Base-by-base conservation (phyloP, 768 basidiomycete species). In the Sporobolomyces phaffii region DNA sequence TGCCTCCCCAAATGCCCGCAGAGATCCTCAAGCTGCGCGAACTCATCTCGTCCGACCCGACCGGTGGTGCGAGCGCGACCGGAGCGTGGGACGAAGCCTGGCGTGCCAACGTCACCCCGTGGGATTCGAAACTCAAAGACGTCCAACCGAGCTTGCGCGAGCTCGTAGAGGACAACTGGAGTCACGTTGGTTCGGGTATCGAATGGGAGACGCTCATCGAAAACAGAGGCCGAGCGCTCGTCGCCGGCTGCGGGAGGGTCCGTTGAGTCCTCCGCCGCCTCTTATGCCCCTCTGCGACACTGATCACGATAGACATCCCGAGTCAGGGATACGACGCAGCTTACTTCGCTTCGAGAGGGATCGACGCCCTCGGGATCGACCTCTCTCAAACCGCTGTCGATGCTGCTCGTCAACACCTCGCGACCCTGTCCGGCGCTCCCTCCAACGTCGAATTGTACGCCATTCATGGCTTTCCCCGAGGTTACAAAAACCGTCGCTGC, bases 211-310 rank as follows among this genome's bases (percentile, higher is more conserved):
- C 0, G 78, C 83, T 48, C 83, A 26, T n/a, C 22, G 49, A 67
- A 4, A 81, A 80, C 5, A 69, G 80, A 47, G 81, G 80, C 5
- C 68, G 80, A 47, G 56, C 82, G 7, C 75, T 85, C 2, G 80
- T 85, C 15, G 83, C 83, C 0, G 85, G 85, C 0, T 87, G 86
- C 73, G 87, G 87, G 17, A 79, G 76, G 56, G 80, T n/a, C n/a
- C n/a, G n/a, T n/a, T 81, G 64, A 38, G 65, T 33, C 73, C 31
- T 36, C 62, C 7, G n/a, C 33, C 14, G 18, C 65, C 29, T 51
- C 60, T 26, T 8, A 11, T 14, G 20, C 48, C 7, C 29, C 10
- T 34, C n/a, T 14, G 45, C 47, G 13, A 18, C 26, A 18, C 28
- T 28, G 22, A 38, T 31, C 31, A 26, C 20, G 24, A 31, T 28